Evolutionary conservation across 1,284 basidiomycete species (phyloP).

Genomic region (Dichomitus squalens): DNA sequence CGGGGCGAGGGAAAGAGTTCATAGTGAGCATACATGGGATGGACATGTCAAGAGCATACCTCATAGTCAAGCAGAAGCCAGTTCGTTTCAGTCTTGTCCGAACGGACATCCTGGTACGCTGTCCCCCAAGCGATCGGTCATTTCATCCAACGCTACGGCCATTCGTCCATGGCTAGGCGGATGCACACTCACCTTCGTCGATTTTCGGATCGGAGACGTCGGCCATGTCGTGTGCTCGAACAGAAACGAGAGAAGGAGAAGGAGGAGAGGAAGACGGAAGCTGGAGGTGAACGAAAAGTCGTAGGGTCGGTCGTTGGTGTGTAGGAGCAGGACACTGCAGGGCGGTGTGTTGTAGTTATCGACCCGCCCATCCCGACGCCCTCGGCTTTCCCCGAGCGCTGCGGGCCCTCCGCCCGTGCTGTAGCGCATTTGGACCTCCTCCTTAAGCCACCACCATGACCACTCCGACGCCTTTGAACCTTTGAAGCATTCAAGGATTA

Average conservation of each 20-base stretch:
- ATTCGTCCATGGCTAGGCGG: slow-evolving; percentile 5
- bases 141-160: no score
- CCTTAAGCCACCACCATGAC: not conserved
- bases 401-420: no score
- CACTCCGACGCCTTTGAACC: not conserved
- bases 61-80: slow-evolving; percentile 90
- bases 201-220: slow-evolving; percentile 82
- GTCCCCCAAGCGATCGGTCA: slow-evolving; percentile 10
- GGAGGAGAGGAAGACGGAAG: slow-evolving; percentile 41
- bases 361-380: not conserved
- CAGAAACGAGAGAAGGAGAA: slow-evolving; percentile 48
- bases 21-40: slow-evolving; percentile 3
- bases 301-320: slow-evolving; percentile 19
- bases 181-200: slow-evolving; percentile 61
- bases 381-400: not conserved
- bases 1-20: not conserved
- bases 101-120: slow-evolving; percentile 88
- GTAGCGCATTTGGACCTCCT: no score
- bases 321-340: not conserved
- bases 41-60: no score
- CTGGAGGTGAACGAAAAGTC: slow-evolving; percentile 19
- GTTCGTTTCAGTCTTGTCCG: slow-evolving; percentile 80
- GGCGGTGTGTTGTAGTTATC: not conserved
- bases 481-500: not conserved
- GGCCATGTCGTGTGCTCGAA: slow-evolving; percentile 58